Percentiles rank a stretch among this genome's conserved stretches.
phyloP scores from a whole-genome alignment of 129 eudicot genomes.

The Helianthus annuus region DNA sequence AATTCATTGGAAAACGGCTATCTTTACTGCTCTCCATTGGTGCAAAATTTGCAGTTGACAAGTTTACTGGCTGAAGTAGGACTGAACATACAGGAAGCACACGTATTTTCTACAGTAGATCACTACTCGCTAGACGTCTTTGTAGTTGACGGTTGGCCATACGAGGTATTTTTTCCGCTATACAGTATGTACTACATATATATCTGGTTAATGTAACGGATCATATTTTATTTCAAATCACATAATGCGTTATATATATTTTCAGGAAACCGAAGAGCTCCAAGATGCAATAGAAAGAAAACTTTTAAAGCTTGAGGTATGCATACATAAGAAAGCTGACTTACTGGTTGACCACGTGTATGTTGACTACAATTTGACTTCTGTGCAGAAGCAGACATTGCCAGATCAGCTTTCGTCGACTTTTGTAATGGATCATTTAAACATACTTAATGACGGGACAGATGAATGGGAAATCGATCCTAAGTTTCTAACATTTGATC shows the following conservation, averaged over 20 bases:
- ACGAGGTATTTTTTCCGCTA: slow-evolving; percentile 54
- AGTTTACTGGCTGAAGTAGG: slow-evolving; percentile 88
- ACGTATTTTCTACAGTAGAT: slow-evolving; percentile 90
- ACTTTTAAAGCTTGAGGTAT: slow-evolving; percentile 72
- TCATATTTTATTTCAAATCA: slow-evolving; percentile 8
- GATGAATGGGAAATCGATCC: slow-evolving; percentile 99
- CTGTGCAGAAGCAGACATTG: slow-evolving; percentile 66
- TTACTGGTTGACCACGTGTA: background rate
- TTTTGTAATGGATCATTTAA: slow-evolving; percentile 55
- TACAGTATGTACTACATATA: background rate
- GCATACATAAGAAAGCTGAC: slow-evolving; percentile 11
- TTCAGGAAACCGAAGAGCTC: slow-evolving; percentile 84
- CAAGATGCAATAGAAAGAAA: slow-evolving; percentile 60
- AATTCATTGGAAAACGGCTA: background rate
- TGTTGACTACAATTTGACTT: slow-evolving; percentile 10
- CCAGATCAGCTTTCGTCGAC: slow-evolving; percentile 49
- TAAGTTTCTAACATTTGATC: slow-evolving; percentile 63
- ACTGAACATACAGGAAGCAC: slow-evolving; percentile 97
- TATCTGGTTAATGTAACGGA: background rate
- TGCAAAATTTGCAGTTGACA: slow-evolving; percentile 72
- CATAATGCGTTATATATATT: slow-evolving; percentile 6
- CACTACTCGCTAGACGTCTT: slow-evolving; percentile 95
- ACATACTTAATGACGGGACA: slow-evolving; percentile 85
- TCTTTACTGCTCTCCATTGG: background rate
- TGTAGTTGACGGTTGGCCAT: slow-evolving; percentile 97